Percentiles rank a stretch among this genome's conserved stretches.
Conservation (phyloP, 2,329 filamentous ascomycete species). For the Volutella citrinella region DNA sequence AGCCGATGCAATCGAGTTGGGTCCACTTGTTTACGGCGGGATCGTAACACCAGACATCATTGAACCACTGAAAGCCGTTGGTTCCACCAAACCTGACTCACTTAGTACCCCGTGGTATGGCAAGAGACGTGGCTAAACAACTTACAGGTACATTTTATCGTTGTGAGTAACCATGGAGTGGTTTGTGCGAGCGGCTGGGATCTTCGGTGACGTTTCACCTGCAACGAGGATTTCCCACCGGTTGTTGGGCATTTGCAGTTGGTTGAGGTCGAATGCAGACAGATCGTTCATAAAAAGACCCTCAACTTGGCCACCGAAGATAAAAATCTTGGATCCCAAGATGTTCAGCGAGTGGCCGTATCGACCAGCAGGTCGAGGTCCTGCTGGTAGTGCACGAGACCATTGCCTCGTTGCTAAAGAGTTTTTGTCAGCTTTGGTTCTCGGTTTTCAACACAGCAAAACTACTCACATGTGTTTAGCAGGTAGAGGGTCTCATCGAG, state of each 20-base stretch:
- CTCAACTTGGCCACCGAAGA: constrained; percentile 97
- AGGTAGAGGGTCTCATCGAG: constrained; percentile 95
- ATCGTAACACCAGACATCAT: constrained; percentile 97
- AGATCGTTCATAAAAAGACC: constrained; percentile 98
- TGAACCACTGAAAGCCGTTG: constrained; percentile 96
- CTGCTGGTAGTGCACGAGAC: constrained; percentile 88
- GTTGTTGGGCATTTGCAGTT: constrained; percentile 85
- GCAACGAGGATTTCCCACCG: constrained; percentile 90
- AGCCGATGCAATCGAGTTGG: constrained; percentile 93
- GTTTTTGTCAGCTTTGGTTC: constrained; percentile 4
- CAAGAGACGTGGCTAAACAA: constrained; percentile 21
- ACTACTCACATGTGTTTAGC: constrained; percentile 85
- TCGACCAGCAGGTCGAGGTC: constrained; percentile 79
- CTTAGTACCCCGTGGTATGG: too few species aligned
- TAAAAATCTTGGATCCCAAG: constrained; percentile 91
- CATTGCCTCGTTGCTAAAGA: constrained; percentile 87
- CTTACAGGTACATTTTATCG: constrained; percentile 90
- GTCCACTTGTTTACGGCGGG: constrained; percentile 78
- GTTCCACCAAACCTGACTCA: constrained; percentile 83
- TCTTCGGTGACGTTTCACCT: constrained; percentile 50
- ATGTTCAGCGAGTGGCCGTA: constrained; percentile 98
- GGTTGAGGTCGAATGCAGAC: constrained; percentile 92
- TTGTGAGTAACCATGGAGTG: constrained; percentile 90
- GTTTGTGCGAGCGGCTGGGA: constrained; percentile 89
- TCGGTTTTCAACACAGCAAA: too few species aligned